Percentiles rank a stretch among this genome's conserved stretches.
phyloP scores from a whole-genome alignment of 306 rosid genomes.

The Cicer chorassanicum region DNA sequence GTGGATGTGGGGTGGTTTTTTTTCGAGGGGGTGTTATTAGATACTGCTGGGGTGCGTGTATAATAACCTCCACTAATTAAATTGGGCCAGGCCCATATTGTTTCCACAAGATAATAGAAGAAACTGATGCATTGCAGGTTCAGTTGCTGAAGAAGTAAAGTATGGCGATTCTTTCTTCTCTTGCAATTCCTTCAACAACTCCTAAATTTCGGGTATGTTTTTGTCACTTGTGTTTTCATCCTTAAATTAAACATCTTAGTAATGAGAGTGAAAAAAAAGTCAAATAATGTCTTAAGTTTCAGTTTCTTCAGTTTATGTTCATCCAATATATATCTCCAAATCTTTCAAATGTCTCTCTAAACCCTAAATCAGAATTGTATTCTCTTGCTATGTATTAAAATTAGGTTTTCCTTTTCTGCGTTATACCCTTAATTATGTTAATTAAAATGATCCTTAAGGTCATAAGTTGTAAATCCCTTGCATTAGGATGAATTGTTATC shows the following conservation, averaged over 20 bases:
- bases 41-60: too few relatives aligned
- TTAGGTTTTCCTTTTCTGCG: not conserved
- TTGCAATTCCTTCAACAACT: conserved; percentile 49
- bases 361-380: not conserved
- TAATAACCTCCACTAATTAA: not conserved
- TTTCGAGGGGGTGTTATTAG: too few relatives aligned
- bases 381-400: not conserved
- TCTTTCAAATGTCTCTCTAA: not conserved
- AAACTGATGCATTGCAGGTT: not conserved
- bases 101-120: not conserved
- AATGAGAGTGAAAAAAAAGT: too few relatives aligned
- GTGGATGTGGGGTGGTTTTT: too few relatives aligned
- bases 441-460: not conserved
- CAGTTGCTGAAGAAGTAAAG: not conserved
- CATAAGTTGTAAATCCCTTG: not conserved
- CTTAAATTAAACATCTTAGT: not conserved
- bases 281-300: too few relatives aligned
- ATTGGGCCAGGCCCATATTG: conserved; percentile 30
- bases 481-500: not conserved
- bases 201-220: conserved; percentile 46
- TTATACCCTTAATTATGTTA: not conserved
- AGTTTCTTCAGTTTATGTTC: not conserved
- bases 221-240: not conserved
- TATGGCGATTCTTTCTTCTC: conserved; percentile 52
- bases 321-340: not conserved